Evolutionary conservation across 2,329 filamentous ascomycete genomes (phyloP).

Genomic region (Colletotrichum australisinense): DNA sequence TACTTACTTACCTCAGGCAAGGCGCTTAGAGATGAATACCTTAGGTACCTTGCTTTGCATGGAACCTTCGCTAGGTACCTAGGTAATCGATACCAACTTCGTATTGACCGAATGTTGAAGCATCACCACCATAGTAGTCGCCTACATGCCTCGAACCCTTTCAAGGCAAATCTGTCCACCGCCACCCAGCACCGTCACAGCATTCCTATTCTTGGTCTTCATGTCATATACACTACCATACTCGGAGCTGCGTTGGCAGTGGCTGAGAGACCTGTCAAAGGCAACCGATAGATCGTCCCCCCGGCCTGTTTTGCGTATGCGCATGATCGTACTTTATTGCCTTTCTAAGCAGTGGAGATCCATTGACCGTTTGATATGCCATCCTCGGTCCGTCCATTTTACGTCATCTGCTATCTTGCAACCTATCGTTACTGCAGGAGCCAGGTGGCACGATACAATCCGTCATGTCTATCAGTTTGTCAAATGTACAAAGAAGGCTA

Average conservation of each 20-base stretch:
- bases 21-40: too few relatives aligned
- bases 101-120: background rate
- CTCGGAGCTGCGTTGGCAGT: background rate
- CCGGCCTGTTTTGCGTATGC: slow-evolving; percentile 22
- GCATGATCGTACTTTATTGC: slow-evolving; percentile 28
- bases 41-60: background rate
- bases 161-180: background rate
- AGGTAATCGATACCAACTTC: background rate
- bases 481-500: background rate
- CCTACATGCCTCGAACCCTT: background rate
- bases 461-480: background rate
- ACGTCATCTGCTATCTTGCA: slow-evolving; percentile 4
- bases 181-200: background rate
- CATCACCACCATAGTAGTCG: too few relatives aligned
- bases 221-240: background rate
- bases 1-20: too few relatives aligned
- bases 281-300: slow-evolving; percentile 17
- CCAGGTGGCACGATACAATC: background rate
- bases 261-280: background rate
- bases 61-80: background rate
- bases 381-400: slow-evolving; percentile 12
- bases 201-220: background rate
- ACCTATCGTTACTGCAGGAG: background rate
- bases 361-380: slow-evolving; percentile 14
- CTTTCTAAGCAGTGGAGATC: slow-evolving; percentile 17